Conservation (phyloP, 306 rosid genomes). For the Ormosia semicastrata region DNA sequence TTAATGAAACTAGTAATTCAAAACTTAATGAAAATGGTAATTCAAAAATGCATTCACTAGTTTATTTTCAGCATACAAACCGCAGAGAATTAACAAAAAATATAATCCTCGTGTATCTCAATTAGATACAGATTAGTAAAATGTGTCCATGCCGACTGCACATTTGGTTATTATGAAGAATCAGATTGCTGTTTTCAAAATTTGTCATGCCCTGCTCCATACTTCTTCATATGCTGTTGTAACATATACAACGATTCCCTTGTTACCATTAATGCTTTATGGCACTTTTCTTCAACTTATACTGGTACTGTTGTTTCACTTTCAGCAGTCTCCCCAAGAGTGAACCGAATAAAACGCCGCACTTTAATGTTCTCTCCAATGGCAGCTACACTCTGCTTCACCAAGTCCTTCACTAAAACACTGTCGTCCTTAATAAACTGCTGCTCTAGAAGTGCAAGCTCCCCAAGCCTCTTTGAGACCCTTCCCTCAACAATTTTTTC, state of each 20-base stretch:
- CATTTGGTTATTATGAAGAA: conserved; percentile 32
- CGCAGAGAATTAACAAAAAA: conserved; percentile 35
- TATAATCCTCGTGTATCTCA: conserved; percentile 42
- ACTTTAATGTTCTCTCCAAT: conserved; percentile 97
- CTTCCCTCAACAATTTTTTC: conserved; percentile 95
- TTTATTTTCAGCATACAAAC: conserved; percentile 32
- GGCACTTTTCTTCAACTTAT: conserved; percentile 25
- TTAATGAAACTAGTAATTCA: conserved; percentile 18
- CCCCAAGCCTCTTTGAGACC: conserved; percentile 94
- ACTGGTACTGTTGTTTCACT: conserved; percentile 33
- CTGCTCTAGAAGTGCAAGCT: conserved; percentile 89
- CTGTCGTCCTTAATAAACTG: conserved; percentile 87
- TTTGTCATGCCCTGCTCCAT: conserved; percentile 5
- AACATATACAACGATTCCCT: not conserved
- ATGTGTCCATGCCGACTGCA: conserved; percentile 36
- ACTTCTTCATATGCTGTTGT: not conserved
- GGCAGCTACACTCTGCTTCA: conserved; percentile 94
- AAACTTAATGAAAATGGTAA: conserved; percentile 24
- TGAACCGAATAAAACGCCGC: conserved; percentile 80
- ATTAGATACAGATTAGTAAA: conserved; percentile 42
- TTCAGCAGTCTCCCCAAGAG: conserved; percentile 71
- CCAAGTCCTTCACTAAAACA: conserved; percentile 83
- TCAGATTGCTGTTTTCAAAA: conserved; percentile 36
- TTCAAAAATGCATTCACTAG: conserved; percentile 47
- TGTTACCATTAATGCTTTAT: not conserved